A percentile compares a stretch with the other conserved stretches of the same genome.
Evolutionary conservation across 345 rosid species (phyloP).

Genomic region (Physaria fendleri): DNA sequence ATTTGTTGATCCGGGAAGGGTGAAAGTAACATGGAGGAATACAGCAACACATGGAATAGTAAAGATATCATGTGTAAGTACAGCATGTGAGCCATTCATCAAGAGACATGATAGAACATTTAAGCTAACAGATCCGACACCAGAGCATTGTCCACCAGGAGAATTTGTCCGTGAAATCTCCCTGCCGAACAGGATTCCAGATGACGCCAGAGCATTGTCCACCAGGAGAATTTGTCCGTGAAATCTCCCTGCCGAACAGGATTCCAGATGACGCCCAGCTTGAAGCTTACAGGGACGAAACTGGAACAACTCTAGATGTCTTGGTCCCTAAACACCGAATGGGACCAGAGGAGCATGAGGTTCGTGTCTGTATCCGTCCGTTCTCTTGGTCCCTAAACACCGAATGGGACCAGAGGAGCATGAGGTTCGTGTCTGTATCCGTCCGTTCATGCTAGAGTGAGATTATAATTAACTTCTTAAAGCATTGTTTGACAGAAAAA

Average conservation of each 20-base stretch:
- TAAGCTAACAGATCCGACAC: conserved; percentile 81
- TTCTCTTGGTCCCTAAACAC: conserved; percentile 76
- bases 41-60: conserved; percentile 65
- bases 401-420: conserved; percentile 85
- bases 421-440: conserved; percentile 79
- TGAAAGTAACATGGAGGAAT: conserved; percentile 88
- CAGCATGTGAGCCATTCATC: conserved; percentile 66
- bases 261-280: conserved; percentile 85
- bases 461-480: conserved; percentile 2
- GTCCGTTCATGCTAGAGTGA: conserved; percentile 40
- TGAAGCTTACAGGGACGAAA: conserved; percentile 70
- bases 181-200: conserved; percentile 74
- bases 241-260: conserved; percentile 63
- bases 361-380: conserved; percentile 73
- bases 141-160: conserved; percentile 95
- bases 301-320: conserved; percentile 69
- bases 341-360: conserved; percentile 95
- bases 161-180: conserved; percentile 72
- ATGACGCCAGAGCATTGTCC: conserved; percentile 96
- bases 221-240: conserved; percentile 77
- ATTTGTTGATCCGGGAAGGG: conserved; percentile 67
- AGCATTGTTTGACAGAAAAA: too few species aligned
- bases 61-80: conserved; percentile 74
- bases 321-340: conserved; percentile 66
- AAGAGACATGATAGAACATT: conserved; percentile 75